phyloP scores from a whole-genome alignment of 352 stramenopile genomes.

The Phytophthora sp. region DNA sequence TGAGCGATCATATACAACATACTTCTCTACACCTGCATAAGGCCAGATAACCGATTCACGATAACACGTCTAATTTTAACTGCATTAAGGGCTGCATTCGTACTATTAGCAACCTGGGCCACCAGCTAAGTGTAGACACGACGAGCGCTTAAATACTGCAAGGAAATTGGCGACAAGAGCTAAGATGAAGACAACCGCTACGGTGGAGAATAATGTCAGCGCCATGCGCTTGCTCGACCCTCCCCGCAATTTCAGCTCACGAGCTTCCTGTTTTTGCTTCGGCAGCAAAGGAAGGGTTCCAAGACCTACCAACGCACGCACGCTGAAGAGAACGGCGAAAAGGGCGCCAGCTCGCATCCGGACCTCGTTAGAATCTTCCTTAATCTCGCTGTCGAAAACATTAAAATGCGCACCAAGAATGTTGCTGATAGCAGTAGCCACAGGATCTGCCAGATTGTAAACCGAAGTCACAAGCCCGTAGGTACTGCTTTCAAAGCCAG shows the following conservation, averaged over 20 bases:
- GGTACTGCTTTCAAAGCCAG: slow-evolving; percentile 76
- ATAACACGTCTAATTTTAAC: no score
- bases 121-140: slow-evolving; percentile 66
- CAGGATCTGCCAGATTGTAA: slow-evolving; percentile 74
- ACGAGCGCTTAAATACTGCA: slow-evolving; percentile 58
- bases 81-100: no score
- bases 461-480: slow-evolving; percentile 82
- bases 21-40: slow-evolving; percentile 35
- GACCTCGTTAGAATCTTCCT: slow-evolving; percentile 52
- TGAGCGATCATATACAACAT: slow-evolving; percentile 19
- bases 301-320: slow-evolving; percentile 52
- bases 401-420: slow-evolving; percentile 57
- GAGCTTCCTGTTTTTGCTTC: slow-evolving; percentile 50
- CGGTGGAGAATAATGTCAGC: slow-evolving; percentile 41
- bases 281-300: slow-evolving; percentile 61
- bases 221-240: slow-evolving; percentile 46
- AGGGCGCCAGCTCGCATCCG: slow-evolving; percentile 60
- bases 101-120: slow-evolving; percentile 55
- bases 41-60: background rate
- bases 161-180: slow-evolving; percentile 66
- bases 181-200: slow-evolving; percentile 49
- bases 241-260: slow-evolving; percentile 56
- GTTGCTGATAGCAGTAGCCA: slow-evolving; percentile 64
- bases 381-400: slow-evolving; percentile 68
- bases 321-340: slow-evolving; percentile 61